Percentiles rank a stretch among this genome's conserved stretches.
Conservation (phyloP, 2,329 filamentous ascomycete species). For the Curvularia spicifera region DNA sequence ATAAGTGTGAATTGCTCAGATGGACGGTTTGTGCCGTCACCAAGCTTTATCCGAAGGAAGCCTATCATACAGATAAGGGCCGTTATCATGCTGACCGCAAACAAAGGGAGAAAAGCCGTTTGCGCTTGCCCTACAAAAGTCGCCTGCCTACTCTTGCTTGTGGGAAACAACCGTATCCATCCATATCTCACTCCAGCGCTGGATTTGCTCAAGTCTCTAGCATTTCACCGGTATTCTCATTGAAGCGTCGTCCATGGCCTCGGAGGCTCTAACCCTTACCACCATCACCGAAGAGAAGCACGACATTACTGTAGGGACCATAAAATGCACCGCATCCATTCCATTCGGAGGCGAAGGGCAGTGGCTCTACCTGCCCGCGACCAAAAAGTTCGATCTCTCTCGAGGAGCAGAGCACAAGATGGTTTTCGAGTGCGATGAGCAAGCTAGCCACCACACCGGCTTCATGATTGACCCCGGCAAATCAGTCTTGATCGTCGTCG, state of each 20-base stretch:
- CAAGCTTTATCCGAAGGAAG: slow-evolving; percentile 26
- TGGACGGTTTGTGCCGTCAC: slow-evolving; percentile 11
- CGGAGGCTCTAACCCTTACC: slow-evolving; percentile 22
- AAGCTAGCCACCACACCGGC: slow-evolving; percentile 47
- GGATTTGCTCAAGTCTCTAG: neutral
- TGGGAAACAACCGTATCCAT: neutral
- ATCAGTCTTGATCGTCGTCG: slow-evolving; percentile 50
- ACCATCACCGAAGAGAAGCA: slow-evolving; percentile 22
- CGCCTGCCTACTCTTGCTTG: slow-evolving; percentile 4
- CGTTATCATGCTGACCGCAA: slow-evolving; percentile 33
- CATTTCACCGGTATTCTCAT: neutral
- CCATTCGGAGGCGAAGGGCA: slow-evolving; percentile 51
- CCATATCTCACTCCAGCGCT: neutral
- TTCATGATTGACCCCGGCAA: slow-evolving; percentile 51
- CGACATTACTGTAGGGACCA: slow-evolving; percentile 35
- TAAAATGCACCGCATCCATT: slow-evolving; percentile 49
- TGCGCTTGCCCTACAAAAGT: slow-evolving; percentile 20
- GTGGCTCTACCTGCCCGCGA: slow-evolving; percentile 52
- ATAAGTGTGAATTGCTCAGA: slow-evolving; percentile 17
- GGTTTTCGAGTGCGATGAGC: slow-evolving; percentile 51
- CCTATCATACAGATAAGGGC: slow-evolving; percentile 39
- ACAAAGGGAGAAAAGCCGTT: slow-evolving; percentile 23
- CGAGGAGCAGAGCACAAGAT: slow-evolving; percentile 48
- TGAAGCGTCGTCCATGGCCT: slow-evolving; percentile 24
- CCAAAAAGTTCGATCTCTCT: slow-evolving; percentile 53